These are phyloP conservation scores for Bruguiera hainesii DNA, from an alignment of 441 rosid genomes.

Conservation along the genomic window DNA sequence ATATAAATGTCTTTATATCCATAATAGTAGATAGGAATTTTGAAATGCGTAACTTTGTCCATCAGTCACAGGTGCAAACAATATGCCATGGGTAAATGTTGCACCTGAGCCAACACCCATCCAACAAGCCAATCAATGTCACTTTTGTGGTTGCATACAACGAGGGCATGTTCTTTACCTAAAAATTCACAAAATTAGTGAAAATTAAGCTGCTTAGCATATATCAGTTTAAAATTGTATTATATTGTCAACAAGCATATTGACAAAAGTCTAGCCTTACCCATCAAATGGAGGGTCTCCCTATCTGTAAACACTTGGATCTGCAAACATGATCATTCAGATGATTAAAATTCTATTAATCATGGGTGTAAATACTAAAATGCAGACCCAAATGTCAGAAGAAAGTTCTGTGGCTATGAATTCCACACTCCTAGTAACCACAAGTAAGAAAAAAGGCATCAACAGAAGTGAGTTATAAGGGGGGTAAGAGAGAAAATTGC, in stretches of 20 bases:
- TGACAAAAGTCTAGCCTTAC: slow-evolving; percentile 31
- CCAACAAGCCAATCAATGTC: slow-evolving; percentile 86
- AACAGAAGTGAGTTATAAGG: too few relatives aligned
- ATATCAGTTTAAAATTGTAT: too few relatives aligned
- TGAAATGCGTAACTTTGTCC: background rate
- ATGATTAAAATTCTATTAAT: slow-evolving; percentile 19
- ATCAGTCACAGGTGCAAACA: background rate
- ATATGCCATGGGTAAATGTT: background rate
- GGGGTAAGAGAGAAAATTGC: too few relatives aligned
- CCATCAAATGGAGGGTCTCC: slow-evolving; percentile 50
- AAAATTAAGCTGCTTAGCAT: background rate
- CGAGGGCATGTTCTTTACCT: slow-evolving; percentile 88
- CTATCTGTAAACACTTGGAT: slow-evolving; percentile 49
- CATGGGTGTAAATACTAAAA: background rate
- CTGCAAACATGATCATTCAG: slow-evolving; percentile 40
- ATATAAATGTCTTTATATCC: background rate
- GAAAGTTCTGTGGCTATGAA: background rate
- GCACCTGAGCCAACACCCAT: slow-evolving; percentile 84
- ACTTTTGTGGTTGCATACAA: slow-evolving; percentile 63
- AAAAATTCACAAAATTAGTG: slow-evolving; percentile 24
- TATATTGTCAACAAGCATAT: background rate
- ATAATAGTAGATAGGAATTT: background rate
- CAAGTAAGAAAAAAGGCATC: too few relatives aligned
- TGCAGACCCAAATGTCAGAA: background rate
- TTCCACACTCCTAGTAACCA: background rate